Evolutionary conservation across 2,329 filamentous ascomycete species (phyloP).

Genomic region (Teratosphaeriaceae sp.): DNA sequence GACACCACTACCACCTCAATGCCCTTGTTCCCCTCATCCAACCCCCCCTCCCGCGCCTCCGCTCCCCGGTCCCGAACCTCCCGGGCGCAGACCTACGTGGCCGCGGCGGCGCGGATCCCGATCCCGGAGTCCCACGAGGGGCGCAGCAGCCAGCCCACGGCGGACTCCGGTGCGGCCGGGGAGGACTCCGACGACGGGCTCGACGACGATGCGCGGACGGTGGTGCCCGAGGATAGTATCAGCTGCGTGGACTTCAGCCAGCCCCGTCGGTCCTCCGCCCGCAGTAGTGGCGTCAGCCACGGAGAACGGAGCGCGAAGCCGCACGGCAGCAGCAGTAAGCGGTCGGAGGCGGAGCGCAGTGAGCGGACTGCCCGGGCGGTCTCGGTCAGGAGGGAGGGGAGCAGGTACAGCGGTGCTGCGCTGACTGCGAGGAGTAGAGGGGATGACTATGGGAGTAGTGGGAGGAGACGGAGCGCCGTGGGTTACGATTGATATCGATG

Average conservation of each 20-base stretch:
- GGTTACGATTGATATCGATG: constrained; percentile 14
- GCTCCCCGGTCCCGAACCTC: constrained; percentile 6
- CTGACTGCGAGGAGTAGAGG: constrained; percentile 28
- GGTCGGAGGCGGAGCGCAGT: constrained; percentile 17
- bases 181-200: constrained; percentile 32
- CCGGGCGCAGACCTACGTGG: constrained; percentile 9
- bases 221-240: constrained; percentile 44
- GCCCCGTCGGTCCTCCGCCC: constrained; percentile 11
- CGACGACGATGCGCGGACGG: constrained; percentile 38
- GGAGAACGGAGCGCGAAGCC: no score
- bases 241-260: constrained; percentile 31
- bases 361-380: constrained; percentile 22
- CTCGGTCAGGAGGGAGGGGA: constrained; percentile 14
- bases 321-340: no score
- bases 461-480: constrained; percentile 26
- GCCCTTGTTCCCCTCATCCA: constrained; percentile 8
- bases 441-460: constrained; percentile 22
- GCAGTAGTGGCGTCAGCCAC: constrained; percentile 10
- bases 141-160: no score
- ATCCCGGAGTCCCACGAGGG: constrained; percentile 8
- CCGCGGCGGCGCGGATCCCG: constrained; percentile 11
- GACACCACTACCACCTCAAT: constrained; percentile 8
- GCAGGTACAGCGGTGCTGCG: constrained; percentile 26
- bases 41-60: not conserved
- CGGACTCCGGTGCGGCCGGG: no score